Evolutionary conservation across 2,329 filamentous ascomycete genomes (phyloP).

Genomic region (Lasiodiplodia sp.): DNA sequence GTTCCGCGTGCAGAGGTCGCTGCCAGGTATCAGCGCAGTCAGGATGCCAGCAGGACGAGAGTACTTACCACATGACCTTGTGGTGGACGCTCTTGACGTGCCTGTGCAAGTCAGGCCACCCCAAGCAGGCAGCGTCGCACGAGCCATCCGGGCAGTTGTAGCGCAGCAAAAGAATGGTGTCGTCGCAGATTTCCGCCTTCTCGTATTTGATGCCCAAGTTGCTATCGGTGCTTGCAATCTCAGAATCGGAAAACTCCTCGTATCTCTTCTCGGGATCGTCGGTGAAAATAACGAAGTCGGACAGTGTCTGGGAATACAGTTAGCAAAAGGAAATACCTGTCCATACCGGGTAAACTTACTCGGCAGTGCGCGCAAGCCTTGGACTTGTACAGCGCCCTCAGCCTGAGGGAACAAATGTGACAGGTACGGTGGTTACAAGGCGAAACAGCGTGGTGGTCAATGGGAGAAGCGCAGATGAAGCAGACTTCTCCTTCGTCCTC

Average conservation of each 20-base stretch:
- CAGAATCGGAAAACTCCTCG: conserved; percentile 77
- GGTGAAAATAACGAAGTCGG: conserved; percentile 88
- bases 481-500: conserved; percentile 79
- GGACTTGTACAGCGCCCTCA: conserved; percentile 94
- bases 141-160: conserved; percentile 92
- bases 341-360: conserved; percentile 59
- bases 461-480: conserved; percentile 94
- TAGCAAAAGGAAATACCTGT: not conserved
- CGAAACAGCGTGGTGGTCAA: conserved; percentile 85
- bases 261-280: conserved; percentile 82
- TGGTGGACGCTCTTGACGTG: conserved; percentile 84
- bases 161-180: conserved; percentile 83
- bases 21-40: conserved; percentile 36
- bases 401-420: conserved; percentile 90
- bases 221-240: conserved; percentile 80
- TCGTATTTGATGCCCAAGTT: conserved; percentile 93
- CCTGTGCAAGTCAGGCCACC: conserved; percentile 78
- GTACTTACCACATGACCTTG: conserved; percentile 78
- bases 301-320: conserved; percentile 60
- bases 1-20: conserved; percentile 88
- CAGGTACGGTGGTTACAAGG: conserved; percentile 97
- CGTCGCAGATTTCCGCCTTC: conserved; percentile 86
- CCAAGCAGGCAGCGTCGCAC: conserved; percentile 85
- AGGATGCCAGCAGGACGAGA: not conserved
- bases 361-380: conserved; percentile 97